A percentile compares a stretch with the other conserved stretches of the same genome.
These are phyloP conservation scores for Xylogone sp. DNA, from an alignment of 2,329 filamentous ascomycete species.

Conservation along the genomic window DNA sequence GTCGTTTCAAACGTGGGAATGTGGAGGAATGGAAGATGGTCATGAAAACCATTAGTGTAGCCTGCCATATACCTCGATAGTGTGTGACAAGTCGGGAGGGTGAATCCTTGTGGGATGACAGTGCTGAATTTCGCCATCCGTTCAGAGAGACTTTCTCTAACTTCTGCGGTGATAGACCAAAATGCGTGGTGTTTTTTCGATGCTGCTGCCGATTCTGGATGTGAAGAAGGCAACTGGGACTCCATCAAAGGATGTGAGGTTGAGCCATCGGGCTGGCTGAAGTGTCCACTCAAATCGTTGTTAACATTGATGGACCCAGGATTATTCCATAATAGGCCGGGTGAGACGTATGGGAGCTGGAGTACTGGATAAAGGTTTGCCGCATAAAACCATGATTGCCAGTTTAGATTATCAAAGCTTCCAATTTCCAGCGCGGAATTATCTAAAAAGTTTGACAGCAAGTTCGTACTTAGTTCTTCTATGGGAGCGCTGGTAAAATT, in stretches of 20 bases:
- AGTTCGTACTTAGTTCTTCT: background rate
- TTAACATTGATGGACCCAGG: background rate
- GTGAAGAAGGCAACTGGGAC: background rate
- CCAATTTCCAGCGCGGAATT: background rate
- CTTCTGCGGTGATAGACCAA: constrained; percentile 46
- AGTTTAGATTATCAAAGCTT: background rate
- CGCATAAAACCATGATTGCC: background rate
- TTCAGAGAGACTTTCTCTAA: constrained; percentile 53
- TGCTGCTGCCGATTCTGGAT: background rate
- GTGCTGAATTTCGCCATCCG: constrained; percentile 58
- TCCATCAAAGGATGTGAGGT: background rate
- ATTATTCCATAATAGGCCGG: background rate
- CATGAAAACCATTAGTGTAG: constrained; percentile 64
- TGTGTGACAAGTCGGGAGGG: constrained; percentile 66
- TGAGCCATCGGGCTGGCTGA: background rate
- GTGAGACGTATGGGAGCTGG: background rate
- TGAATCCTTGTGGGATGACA: constrained; percentile 58
- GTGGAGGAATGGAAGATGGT: constrained; percentile 61
- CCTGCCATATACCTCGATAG: constrained; percentile 66
- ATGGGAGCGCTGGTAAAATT: background rate
- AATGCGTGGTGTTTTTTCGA: constrained; percentile 3
- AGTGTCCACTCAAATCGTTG: background rate
- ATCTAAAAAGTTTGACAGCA: background rate
- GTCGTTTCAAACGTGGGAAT: constrained; percentile 60
- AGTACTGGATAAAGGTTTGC: background rate